Percentiles rank a stretch among this genome's conserved stretches.
Evolutionary conservation across 345 rosid genomes (phyloP).

Genomic region (Populus tremula): DNA sequence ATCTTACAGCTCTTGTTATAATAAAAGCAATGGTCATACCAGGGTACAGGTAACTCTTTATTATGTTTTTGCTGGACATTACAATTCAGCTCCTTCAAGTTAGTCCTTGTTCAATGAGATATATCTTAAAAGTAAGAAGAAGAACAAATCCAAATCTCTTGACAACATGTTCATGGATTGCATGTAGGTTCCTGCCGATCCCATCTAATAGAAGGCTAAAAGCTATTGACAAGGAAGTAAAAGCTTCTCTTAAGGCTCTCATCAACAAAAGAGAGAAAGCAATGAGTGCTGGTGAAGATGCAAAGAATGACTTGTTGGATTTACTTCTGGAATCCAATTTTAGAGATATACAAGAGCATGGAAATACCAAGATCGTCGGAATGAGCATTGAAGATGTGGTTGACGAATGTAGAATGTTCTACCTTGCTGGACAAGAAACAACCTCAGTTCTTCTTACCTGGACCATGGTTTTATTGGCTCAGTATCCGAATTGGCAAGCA

Average conservation of each 20-base stretch:
- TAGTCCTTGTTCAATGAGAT: too few species aligned
- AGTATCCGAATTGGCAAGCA: slow-evolving; percentile 14
- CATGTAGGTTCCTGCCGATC: slow-evolving; percentile 46
- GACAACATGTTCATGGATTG: slow-evolving; percentile 1
- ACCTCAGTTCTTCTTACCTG: slow-evolving; percentile 18
- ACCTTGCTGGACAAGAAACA: slow-evolving; percentile 25
- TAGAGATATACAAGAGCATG: slow-evolving; percentile 31
- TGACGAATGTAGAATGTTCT: slow-evolving; percentile 22
- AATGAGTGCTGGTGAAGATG: slow-evolving; percentile 29
- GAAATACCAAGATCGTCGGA: slow-evolving; percentile 12
- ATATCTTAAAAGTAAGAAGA: background rate
- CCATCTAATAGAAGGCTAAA: slow-evolving; percentile 39
- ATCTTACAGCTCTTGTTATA: background rate
- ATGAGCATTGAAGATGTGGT: slow-evolving; percentile 37
- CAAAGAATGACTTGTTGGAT: slow-evolving; percentile 40
- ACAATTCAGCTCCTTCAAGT: too few species aligned
- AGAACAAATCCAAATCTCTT: slow-evolving; percentile 5
- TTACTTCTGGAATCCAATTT: slow-evolving; percentile 41
- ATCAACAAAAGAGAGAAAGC: slow-evolving; percentile 39
- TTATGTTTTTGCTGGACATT: too few species aligned
- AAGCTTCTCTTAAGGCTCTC: slow-evolving; percentile 24
- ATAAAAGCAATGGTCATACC: slow-evolving; percentile 27
- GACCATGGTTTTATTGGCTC: slow-evolving; percentile 22
- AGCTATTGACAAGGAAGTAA: slow-evolving; percentile 32
- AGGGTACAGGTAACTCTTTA: slow-evolving; percentile 38